These are phyloP conservation scores for Raffaelea ambrosiae DNA, from an alignment of 2,329 filamentous ascomycete genomes.

Conservation along the genomic window DNA sequence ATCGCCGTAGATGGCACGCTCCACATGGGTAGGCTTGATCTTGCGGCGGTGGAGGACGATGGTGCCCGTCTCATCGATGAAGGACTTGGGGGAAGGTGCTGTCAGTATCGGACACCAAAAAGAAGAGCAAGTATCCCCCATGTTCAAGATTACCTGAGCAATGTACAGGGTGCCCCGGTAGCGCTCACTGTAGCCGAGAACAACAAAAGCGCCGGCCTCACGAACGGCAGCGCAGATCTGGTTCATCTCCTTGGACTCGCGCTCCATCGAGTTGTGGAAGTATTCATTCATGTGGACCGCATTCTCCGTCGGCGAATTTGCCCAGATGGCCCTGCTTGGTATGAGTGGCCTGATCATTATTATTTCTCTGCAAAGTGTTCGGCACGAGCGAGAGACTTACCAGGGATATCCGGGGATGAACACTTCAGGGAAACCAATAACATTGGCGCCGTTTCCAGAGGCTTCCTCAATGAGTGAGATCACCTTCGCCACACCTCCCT, in stretches of 20 bases:
- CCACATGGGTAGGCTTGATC: conserved; percentile 45
- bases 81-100: conserved; percentile 8
- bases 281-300: conserved; percentile 24
- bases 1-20: conserved; percentile 42
- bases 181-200: conserved; percentile 33
- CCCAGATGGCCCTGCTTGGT: background rate
- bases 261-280: conserved; percentile 16
- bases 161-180: conserved; percentile 32
- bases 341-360: background rate
- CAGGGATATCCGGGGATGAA: conserved; percentile 36
- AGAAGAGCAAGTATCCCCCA: background rate
- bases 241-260: conserved; percentile 24
- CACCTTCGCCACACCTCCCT: conserved; percentile 19
- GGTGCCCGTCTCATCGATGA: conserved; percentile 21
- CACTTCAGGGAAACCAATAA: conserved; percentile 37
- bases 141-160: conserved; percentile 23
- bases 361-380: too few species aligned
- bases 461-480: conserved; percentile 37
- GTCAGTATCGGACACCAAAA: background rate
- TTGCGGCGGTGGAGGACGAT: conserved; percentile 33
- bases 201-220: conserved; percentile 28
- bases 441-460: conserved; percentile 31
- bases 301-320: conserved; percentile 15
- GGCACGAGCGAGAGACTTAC: too few species aligned
- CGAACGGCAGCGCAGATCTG: conserved; percentile 23